Evolutionary conservation across 495 filamentous ascomycete species (phyloP), one percentile per base, ranked within the genome.

Genomic region (Entonaema liquescens): DNA sequence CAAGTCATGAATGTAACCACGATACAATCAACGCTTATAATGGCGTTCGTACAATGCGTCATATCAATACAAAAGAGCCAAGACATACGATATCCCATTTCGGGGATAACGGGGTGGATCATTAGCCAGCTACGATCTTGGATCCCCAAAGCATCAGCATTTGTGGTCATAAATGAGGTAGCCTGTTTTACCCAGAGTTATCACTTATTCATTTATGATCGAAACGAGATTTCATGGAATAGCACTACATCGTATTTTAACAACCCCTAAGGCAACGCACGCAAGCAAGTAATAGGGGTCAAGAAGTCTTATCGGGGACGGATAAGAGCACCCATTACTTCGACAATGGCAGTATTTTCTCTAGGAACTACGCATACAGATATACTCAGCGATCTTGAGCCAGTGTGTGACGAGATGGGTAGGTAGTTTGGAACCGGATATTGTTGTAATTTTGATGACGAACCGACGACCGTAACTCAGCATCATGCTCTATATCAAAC

Each of bases 241-340:
- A 8, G 8, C 23, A 23, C 42, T 47, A 12, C 23, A 47, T 47
- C 42, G 7, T 9, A 17, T 19, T 47, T 47, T 19, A 9, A 47
- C 42, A 47, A 23, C 11, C 42, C 19, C 23, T 19, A 23, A 23
- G 42, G 12, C 19, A 23, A 47, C 3, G 5, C 17, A 1, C 42
- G 8, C 19, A 47, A 47, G 42, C 19, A 47, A 47, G 9, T 47
- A 2, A 47, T 47, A 19, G n/a, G 38, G 15, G 5, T 42, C 1
- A n/a, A 42, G 15, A 42, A 42, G 1, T 38, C 9, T 38, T 38
- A 8, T 15, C 13, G 3, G 23, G 15, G 36, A 26, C 12, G 50
- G 21, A 26, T 12, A 25, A 49, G n/a, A 9, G 23, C 35, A 44
- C 53, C 1, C 29, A 76, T 68, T 7, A 29, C 35, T 19, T 19